These are phyloP conservation scores for Alternaria longipes DNA, from an alignment of 2,329 filamentous ascomycete genomes.

Conservation along the genomic window DNA sequence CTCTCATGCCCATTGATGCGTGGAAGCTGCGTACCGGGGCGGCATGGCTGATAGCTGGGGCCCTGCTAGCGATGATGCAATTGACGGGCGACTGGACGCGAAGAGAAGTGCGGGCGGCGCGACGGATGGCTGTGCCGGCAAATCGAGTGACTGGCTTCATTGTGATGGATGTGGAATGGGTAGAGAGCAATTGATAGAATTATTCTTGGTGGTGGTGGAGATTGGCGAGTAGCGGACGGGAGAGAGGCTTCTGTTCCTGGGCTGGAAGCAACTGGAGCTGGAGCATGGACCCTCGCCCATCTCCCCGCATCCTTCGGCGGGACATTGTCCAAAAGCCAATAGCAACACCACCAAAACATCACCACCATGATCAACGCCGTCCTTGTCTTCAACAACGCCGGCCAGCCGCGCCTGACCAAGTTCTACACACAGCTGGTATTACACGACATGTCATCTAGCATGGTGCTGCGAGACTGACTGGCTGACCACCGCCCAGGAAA, in stretches of 20 bases:
- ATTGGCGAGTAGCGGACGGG: constrained; percentile 1
- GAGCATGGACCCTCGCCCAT: constrained; percentile 14
- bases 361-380: constrained; percentile 93
- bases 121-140: constrained; percentile 32
- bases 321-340: not conserved
- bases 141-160: constrained; percentile 40
- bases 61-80: constrained; percentile 37
- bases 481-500: constrained; percentile 71
- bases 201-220: not conserved
- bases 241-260: constrained; percentile 4
- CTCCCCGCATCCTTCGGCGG: constrained; percentile 15
- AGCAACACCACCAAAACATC: not conserved
- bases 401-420: constrained; percentile 94
- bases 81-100: constrained; percentile 33
- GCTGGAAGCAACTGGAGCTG: constrained; percentile 7
- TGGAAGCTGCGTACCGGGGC: constrained; percentile 36
- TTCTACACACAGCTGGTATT: constrained; percentile 95
- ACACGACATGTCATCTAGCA: constrained; percentile 27
- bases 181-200: not conserved
- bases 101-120: constrained; percentile 30
- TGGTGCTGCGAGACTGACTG: constrained; percentile 5
- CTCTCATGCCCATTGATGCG: constrained; percentile 28
- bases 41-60: constrained; percentile 20
- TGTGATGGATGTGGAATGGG: constrained; percentile 7
- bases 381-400: constrained; percentile 97